phyloP scores from a whole-genome alignment of 228 moss, liverwort and hornwort species.

The Sphagnum magellanicum region DNA sequence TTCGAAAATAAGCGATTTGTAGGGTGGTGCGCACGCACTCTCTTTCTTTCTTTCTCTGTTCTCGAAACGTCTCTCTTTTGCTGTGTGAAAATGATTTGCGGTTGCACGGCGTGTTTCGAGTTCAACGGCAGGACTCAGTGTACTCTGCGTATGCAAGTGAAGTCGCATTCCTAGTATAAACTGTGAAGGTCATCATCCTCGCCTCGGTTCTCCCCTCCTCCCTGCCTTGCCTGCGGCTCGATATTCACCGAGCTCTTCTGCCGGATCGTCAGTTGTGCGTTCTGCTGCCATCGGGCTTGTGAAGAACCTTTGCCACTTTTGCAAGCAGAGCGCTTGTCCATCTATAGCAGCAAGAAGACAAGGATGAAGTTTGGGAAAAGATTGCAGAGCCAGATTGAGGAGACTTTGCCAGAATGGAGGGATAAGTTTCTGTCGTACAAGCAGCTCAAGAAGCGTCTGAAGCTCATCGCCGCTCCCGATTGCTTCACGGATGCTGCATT shows the following conservation, averaged over 20 bases:
- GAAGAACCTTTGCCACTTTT: too few species aligned
- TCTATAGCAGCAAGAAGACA: neutral
- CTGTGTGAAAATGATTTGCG: conserved; percentile 24
- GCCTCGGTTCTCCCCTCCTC: too few species aligned
- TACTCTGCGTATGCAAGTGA: conserved; percentile 61
- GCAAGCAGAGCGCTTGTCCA: too few species aligned
- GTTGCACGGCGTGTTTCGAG: conserved; percentile 32
- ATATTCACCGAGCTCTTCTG: too few species aligned
- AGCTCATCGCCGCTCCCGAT: conserved; percentile 51
- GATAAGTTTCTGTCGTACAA: conserved; percentile 83
- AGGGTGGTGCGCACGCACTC: too few species aligned
- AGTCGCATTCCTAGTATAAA: conserved; percentile 38
- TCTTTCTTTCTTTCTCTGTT: too few species aligned
- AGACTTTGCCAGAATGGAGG: conserved; percentile 83
- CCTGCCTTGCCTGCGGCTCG: too few species aligned
- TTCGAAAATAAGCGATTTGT: too few species aligned
- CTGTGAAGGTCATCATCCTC: neutral
- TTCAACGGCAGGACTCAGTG: conserved; percentile 59
- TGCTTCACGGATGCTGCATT: conserved; percentile 63
- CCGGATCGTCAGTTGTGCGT: too few species aligned
- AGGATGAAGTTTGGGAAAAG: conserved; percentile 93
- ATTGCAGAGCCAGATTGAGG: conserved; percentile 76
- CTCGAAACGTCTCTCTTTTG: too few species aligned
- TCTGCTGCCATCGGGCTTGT: too few species aligned
- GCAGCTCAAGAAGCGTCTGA: conserved; percentile 77